Base-by-base conservation (phyloP, 1,284 basidiomycete genomes). In the Naganishia sp. region DNA sequence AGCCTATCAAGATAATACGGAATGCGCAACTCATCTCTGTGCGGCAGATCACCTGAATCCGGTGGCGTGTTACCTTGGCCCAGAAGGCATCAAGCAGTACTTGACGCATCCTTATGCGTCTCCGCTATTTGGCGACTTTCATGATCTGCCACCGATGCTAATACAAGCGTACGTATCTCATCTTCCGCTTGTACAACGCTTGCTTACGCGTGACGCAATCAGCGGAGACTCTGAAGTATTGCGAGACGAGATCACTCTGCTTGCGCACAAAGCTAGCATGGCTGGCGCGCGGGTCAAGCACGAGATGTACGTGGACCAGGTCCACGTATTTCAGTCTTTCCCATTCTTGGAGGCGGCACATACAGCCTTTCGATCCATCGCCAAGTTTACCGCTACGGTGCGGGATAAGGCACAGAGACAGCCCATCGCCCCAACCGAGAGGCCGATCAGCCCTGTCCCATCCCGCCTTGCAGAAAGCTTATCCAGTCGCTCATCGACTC, bases 41-140 rank as follows among this genome's bases (percentile, higher is more conserved):
- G 21, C 21, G 36, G 13, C 63, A 78, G 91, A 93, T 72, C 93
- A 94, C 74, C 85, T 98, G 75, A 92, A 99, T 76, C 95, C 96
- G 0, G 89, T 99, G 56, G 86, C 86, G 21, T 89, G 94, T 70
- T 96, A 97, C 75, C 87, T 99, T 3, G 95, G 95, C 13, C 89
- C 90, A 45, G 84, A 84, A 66, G 81, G 88, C 44, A 87, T 94
- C 73, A 78, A 67, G 49, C 64, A 89, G 74, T 96, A 92, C 75
- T 81, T 97, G 60, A 96, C 94, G 0, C 94, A 99, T 77, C 95
- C 95, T 3, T 99, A 99, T 75, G 95, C 90, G 6, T 92, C 90
- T 70, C 94, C 94, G 0, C 81, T 99, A n/a, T 99, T 98, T 73
- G 95, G 95, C 18, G 87, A 94, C 75, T 88, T 96, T 72, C 83